Evolutionary conservation across 2,329 filamentous ascomycete species (phyloP).

Genomic region (Aureobasidium pullulans): DNA sequence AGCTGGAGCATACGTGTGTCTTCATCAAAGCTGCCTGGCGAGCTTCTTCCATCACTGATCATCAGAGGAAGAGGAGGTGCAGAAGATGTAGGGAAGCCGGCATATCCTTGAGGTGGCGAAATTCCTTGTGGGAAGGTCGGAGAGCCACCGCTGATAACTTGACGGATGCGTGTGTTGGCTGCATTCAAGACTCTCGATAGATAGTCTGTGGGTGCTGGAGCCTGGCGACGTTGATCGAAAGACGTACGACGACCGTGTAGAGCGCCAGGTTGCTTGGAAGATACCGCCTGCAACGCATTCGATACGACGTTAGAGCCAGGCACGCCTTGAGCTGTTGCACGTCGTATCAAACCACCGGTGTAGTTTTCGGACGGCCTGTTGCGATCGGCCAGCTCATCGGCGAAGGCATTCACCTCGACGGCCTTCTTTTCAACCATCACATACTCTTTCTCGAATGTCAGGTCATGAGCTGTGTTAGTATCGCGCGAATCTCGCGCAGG

Average conservation of each 20-base stretch:
- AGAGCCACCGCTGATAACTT: constrained; percentile 53
- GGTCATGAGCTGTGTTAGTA: constrained; percentile 65
- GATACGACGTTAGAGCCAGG: constrained; percentile 59
- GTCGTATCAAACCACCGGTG: constrained; percentile 57
- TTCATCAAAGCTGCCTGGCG: constrained; percentile 60
- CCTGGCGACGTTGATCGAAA: constrained; percentile 67
- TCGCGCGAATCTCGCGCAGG: constrained; percentile 28
- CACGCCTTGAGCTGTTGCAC: constrained; percentile 69
- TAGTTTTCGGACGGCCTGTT: constrained; percentile 21
- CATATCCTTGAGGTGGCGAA: constrained; percentile 69
- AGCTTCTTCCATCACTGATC: constrained; percentile 51
- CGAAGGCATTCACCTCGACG: constrained; percentile 94
- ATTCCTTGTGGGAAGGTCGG: constrained; percentile 50
- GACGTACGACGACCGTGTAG: constrained; percentile 68
- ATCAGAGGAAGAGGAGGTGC: constrained; percentile 62
- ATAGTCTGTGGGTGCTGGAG: constrained; percentile 69
- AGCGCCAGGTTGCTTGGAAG: constrained; percentile 55
- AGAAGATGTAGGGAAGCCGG: constrained; percentile 78
- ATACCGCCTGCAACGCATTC: constrained; percentile 66
- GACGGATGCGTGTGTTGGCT: constrained; percentile 62
- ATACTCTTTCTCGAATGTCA: constrained; percentile 87
- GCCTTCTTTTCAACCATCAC: constrained; percentile 91
- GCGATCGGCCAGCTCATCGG: constrained; percentile 74
- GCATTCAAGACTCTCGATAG: constrained; percentile 94
- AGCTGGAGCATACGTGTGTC: constrained; percentile 69